Conservation (phyloP, 2,329 filamentous ascomycete species). For the Monosporascus sp. region DNA sequence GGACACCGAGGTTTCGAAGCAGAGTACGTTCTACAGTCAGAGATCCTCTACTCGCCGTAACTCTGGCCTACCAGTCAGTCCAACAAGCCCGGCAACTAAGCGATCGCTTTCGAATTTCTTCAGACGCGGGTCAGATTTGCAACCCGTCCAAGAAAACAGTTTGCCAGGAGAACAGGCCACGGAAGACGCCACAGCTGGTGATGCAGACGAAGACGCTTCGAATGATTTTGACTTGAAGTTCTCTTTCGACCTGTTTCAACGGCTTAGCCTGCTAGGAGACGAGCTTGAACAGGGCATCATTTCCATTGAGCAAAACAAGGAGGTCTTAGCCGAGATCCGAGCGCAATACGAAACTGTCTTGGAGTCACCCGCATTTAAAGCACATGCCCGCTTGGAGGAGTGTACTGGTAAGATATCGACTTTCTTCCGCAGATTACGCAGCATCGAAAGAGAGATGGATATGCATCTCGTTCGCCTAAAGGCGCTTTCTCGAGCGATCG, state of each 20-base stretch:
- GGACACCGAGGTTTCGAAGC: neutral
- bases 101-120: constrained; percentile 2
- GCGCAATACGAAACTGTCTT: constrained; percentile 10
- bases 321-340: constrained; percentile 9
- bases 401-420: constrained; percentile 3
- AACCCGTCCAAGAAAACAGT: neutral
- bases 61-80: neutral
- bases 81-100: constrained; percentile 1
- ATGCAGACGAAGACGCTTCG: constrained; percentile 2
- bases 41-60: constrained; percentile 2
- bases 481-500: constrained; percentile 8
- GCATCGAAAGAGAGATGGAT: constrained; percentile 10
- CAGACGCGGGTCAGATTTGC: neutral
- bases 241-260: constrained; percentile 12
- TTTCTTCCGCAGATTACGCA: constrained; percentile 9
- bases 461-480: constrained; percentile 8
- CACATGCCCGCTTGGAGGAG: constrained; percentile 1
- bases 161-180: neutral
- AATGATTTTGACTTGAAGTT: constrained; percentile 9
- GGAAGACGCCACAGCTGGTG: constrained; percentile 1
- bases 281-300: constrained; percentile 10
- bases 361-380: constrained; percentile 4
- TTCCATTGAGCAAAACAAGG: constrained; percentile 14
- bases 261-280: constrained; percentile 5
- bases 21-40: constrained; percentile 1